Evolutionary conservation across 1,139 yeast genomes (phyloP), one percentile per base, ranked within the genome.

Genomic region (Candida buenavistaensis): DNA sequence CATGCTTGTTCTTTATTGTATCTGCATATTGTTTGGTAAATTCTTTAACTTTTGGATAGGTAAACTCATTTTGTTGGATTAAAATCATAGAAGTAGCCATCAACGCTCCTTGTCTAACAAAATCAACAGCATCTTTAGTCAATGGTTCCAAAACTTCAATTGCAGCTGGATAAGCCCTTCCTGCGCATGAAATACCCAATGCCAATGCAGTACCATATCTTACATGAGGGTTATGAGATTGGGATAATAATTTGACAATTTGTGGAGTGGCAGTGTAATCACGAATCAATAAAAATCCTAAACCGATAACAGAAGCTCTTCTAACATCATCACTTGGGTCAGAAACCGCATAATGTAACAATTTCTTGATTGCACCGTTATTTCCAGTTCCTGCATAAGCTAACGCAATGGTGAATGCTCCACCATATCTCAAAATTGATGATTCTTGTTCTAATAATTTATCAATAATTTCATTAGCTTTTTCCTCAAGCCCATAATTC

Each of bases 141-240:
- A 92, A 77, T 23, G 97, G 96, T 62, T 88, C 96, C 48, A 92
- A 73, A 14, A 94, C 89, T 46, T 89, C 96, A 43, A 92, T 77
- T 0, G 98, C 98, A 28, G 92, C 82, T 37, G 84, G 80, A 39
- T 86, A 68, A 4, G 90, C 94, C 57, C 95, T 84, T 36, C 98
- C 98, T 19, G 97, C 97, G 70, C 97, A 90, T 3, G 97, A 81
- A 41, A 94, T 86, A 63, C 97, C 98, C 46, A 92, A 74, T 0
- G 99, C 98, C 80, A 92, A 72, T 3, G 97, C 96, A 26, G 97
- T 85, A 65, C 99, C 99, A 57, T 94, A 92, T 62, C 99, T 86
- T 21, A 94, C 98, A 57, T 94, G 97, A 11, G 98, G 96, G 57
- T 92, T 94, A 61, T 92, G 97, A 1, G 96, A 87, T 62, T 90